Percentiles rank a stretch among this genome's conserved stretches.
phyloP scores from a whole-genome alignment of 345 rosid species.

The Camelina laxa region DNA sequence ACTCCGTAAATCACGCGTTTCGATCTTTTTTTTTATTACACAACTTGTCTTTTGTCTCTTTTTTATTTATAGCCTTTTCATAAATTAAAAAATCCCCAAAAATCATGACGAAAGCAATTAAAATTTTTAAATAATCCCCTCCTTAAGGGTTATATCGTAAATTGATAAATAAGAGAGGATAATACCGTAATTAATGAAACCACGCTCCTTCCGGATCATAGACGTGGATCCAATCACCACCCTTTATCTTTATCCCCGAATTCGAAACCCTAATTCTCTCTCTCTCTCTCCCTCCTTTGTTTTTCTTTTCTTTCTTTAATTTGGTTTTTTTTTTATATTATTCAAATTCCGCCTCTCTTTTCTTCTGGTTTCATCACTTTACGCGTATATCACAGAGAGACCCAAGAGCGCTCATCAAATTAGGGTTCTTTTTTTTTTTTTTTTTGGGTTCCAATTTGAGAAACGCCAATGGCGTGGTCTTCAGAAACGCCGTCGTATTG shows the following conservation, averaged over 20 bases:
- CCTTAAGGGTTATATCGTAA: background rate
- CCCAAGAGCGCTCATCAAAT: constrained; percentile 8
- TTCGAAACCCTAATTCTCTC: constrained; percentile 54
- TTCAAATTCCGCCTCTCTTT: constrained; percentile 30
- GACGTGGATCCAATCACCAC: constrained; percentile 56
- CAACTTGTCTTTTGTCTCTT: constrained; percentile 52
- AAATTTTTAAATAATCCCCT: background rate
- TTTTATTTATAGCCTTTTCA: background rate
- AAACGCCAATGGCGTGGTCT: constrained; percentile 41
- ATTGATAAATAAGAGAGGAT: background rate
- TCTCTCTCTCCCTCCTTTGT: constrained; percentile 33
- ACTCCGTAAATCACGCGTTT: constrained; percentile 53
- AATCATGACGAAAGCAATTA: constrained; percentile 33
- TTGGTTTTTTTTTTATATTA: constrained; percentile 11
- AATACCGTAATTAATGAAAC: constrained; percentile 43
- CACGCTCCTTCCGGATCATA: constrained; percentile 6
- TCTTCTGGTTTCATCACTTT: constrained; percentile 10
- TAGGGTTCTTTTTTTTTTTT: constrained; percentile 3
- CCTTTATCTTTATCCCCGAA: constrained; percentile 55
- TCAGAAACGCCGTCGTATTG: constrained; percentile 50
- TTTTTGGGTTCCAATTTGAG: background rate
- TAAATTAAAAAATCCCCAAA: background rate
- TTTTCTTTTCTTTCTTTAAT: background rate
- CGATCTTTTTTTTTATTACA: constrained; percentile 2
- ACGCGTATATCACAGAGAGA: constrained; percentile 7